phyloP scores from a whole-genome alignment of 805 yeast species.

The Suhomyces kilbournensis region DNA sequence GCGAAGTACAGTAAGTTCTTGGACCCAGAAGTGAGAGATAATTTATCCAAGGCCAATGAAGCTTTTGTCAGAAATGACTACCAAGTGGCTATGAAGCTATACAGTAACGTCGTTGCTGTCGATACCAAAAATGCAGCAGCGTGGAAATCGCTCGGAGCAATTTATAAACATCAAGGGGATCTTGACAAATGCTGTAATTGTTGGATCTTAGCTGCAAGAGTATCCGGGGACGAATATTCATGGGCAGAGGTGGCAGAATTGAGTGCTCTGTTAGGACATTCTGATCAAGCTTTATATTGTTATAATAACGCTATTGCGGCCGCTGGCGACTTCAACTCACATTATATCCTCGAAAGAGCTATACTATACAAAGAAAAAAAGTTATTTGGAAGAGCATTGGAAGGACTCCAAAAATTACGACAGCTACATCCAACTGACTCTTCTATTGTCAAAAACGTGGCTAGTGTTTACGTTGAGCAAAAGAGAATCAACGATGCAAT shows the following conservation, averaged over 20 bases:
- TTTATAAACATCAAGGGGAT: slow-evolving; percentile 65
- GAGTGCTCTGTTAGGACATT: slow-evolving; percentile 62
- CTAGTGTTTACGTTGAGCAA: slow-evolving; percentile 52
- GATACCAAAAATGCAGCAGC: slow-evolving; percentile 81
- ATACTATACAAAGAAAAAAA: slow-evolving; percentile 63
- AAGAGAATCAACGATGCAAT: slow-evolving; percentile 72
- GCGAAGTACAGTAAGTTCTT: slow-evolving; percentile 43
- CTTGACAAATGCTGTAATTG: slow-evolving; percentile 71
- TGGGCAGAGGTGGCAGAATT: slow-evolving; percentile 77
- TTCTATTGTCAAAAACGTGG: slow-evolving; percentile 55
- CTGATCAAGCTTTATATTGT: slow-evolving; percentile 76
- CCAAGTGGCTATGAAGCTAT: slow-evolving; percentile 56
- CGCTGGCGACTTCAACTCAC: slow-evolving; percentile 44
- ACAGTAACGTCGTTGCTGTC: slow-evolving; percentile 66
- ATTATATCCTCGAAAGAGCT: slow-evolving; percentile 62
- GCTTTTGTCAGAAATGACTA: slow-evolving; percentile 68
- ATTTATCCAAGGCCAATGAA: slow-evolving; percentile 73
- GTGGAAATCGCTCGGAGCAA: slow-evolving; percentile 84
- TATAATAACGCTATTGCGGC: slow-evolving; percentile 60
- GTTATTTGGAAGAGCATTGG: slow-evolving; percentile 68
- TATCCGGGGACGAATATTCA: slow-evolving; percentile 70
- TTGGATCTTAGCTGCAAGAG: slow-evolving; percentile 79
- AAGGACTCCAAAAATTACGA: slow-evolving; percentile 62
- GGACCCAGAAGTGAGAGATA: slow-evolving; percentile 69
- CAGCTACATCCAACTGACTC: slow-evolving; percentile 55